These are phyloP conservation scores for Pleurotus tuber-regium DNA, from an alignment of 768 basidiomycete species.

Conservation along the genomic window DNA sequence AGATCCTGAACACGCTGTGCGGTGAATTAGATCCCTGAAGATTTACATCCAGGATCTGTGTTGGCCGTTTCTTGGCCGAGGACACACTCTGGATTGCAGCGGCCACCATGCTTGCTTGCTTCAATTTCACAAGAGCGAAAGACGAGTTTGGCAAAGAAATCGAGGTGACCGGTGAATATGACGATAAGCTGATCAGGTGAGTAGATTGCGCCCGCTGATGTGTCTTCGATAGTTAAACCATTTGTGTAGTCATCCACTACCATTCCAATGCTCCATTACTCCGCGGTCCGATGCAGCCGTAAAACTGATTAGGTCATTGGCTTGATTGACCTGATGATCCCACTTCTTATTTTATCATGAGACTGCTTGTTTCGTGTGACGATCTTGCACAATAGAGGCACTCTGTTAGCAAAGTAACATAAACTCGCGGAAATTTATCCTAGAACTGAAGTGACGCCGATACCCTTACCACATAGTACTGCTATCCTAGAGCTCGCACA, in stretches of 20 bases:
- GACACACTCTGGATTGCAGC: slow-evolving; percentile 30
- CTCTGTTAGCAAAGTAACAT: no score
- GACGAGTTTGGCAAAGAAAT: slow-evolving; percentile 12
- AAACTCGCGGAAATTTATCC: no score
- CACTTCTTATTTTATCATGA: no score
- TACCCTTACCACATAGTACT: no score
- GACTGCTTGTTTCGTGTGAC: no score
- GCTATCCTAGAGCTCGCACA: no score
- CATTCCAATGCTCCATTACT: slow-evolving; percentile 26
- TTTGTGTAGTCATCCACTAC: slow-evolving; percentile 24
- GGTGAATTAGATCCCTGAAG: slow-evolving; percentile 25
- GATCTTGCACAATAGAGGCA: no score
- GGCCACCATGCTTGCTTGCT: slow-evolving; percentile 22
- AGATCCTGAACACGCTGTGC: neutral
- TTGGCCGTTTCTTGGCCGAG: slow-evolving; percentile 31
- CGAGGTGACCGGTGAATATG: slow-evolving; percentile 27
- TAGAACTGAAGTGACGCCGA: no score
- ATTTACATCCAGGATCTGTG: slow-evolving; percentile 29
- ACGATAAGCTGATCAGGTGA: slow-evolving; percentile 32
- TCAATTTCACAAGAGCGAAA: slow-evolving; percentile 6
- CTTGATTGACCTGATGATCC: neutral
- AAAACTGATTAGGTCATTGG: slow-evolving; percentile 16
- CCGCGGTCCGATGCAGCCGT: slow-evolving; percentile 27
- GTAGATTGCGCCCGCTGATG: neutral
- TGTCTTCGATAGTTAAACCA: neutral